A percentile compares a stretch with the other conserved stretches of the same genome.
phyloP scores from a whole-genome alignment of 495 filamentous ascomycete genomes.

The Hyphodiscus hymeniophilus region DNA sequence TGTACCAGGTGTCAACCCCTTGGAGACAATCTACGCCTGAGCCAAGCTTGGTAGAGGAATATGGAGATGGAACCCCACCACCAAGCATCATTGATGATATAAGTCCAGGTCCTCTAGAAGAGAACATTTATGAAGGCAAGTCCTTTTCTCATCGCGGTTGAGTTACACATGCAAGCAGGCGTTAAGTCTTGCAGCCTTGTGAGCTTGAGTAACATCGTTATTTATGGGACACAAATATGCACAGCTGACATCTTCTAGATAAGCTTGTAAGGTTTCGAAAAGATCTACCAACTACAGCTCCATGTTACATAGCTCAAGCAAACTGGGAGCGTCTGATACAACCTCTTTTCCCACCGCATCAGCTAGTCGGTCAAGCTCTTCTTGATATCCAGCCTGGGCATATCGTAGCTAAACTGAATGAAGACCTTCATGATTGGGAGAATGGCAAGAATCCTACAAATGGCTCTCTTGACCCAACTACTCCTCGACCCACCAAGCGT shows the following conservation, averaged over 20 bases:
- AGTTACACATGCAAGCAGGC: no score
- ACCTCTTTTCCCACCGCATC: constrained; percentile 10
- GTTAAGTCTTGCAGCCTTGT: no score
- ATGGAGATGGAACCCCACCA: constrained; percentile 14
- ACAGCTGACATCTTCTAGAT: constrained; percentile 10
- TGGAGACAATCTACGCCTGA: constrained; percentile 6
- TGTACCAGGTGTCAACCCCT: constrained; percentile 14
- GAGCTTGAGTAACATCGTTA: no score
- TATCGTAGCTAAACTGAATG: constrained; percentile 38
- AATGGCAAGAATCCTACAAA: constrained; percentile 22
- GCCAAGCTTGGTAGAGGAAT: constrained; percentile 8
- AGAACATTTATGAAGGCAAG: constrained; percentile 13
- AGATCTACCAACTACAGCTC: constrained; percentile 17
- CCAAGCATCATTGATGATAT: constrained; percentile 13
- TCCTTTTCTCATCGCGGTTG: not conserved
- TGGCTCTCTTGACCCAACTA: not conserved
- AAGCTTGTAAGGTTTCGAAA: constrained; percentile 22
- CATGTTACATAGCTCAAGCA: constrained; percentile 10
- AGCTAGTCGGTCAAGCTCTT: constrained; percentile 22
- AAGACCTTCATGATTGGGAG: constrained; percentile 29
- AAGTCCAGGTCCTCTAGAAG: not conserved
- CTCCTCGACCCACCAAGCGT: constrained; percentile 34
- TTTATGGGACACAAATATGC: not conserved
- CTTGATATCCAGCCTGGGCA: constrained; percentile 13
- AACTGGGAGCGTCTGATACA: constrained; percentile 7